A percentile compares a stretch with the other conserved stretches of the same genome.
These are phyloP conservation scores for Chlamydomonas sphaeroides DNA, from an alignment of 139 green algal genomes.

Conservation along the genomic window DNA sequence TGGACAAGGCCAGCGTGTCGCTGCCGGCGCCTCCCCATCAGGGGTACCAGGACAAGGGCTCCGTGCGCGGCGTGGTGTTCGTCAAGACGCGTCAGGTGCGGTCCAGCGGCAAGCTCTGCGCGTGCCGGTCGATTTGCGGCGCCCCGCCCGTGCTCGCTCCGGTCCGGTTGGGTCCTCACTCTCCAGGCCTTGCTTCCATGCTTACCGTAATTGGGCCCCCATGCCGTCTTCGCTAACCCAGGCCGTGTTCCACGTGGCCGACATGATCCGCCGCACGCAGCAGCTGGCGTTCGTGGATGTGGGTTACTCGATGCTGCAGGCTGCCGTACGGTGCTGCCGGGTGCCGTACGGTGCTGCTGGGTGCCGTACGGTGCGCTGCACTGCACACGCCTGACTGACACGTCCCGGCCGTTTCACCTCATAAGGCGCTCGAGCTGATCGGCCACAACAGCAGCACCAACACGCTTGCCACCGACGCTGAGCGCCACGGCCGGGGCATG, in stretches of 20 bases:
- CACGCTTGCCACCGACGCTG: background rate
- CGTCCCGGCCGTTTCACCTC: too few species aligned
- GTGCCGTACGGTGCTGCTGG: background rate
- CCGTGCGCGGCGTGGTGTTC: conserved; percentile 52
- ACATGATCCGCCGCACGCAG: conserved; percentile 19
- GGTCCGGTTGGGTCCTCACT: background rate
- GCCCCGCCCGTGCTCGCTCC: too few species aligned
- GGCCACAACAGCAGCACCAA: background rate
- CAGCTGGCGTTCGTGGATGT: conserved; percentile 31
- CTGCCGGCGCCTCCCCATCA: background rate
- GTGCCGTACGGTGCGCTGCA: background rate
- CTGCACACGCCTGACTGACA: too few species aligned
- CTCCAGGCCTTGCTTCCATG: background rate
- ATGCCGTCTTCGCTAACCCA: background rate
- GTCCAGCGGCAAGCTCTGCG: too few species aligned
- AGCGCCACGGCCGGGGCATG: conserved; percentile 45
- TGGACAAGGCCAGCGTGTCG: background rate
- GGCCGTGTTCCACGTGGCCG: conserved; percentile 18
- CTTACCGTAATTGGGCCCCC: background rate
- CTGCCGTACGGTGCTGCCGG: background rate
- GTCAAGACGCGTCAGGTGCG: conserved; percentile 32
- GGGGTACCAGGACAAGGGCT: background rate
- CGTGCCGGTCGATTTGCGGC: too few species aligned
- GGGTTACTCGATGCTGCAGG: background rate
- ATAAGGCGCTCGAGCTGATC: conserved; percentile 26